Conservation (phyloP, 805 yeast genomes). For the Allodekkera sacchari region DNA sequence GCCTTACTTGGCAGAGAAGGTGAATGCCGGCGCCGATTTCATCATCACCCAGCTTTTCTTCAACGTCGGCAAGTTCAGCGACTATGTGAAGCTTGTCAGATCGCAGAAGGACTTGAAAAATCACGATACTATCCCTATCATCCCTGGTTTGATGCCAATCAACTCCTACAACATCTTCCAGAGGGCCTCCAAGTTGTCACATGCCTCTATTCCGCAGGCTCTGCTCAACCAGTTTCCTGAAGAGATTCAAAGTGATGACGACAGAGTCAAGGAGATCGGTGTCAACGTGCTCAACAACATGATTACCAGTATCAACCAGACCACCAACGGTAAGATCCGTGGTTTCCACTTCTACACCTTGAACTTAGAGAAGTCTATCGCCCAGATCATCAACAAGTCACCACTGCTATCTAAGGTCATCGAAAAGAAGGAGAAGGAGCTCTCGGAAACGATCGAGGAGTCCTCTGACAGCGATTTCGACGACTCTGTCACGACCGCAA, state of each 20-base stretch:
- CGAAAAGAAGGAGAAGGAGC: slow-evolving; percentile 27
- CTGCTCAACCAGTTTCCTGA: slow-evolving; percentile 49
- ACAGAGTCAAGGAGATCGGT: slow-evolving; percentile 73
- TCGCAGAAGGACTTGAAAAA: slow-evolving; percentile 27
- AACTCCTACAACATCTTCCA: slow-evolving; percentile 75
- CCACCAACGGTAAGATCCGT: slow-evolving; percentile 50
- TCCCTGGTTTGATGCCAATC: slow-evolving; percentile 91
- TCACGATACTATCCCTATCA: slow-evolving; percentile 42
- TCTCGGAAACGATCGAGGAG: slow-evolving; percentile 32
- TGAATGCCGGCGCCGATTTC: slow-evolving; percentile 92
- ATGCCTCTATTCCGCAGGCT: slow-evolving; percentile 66
- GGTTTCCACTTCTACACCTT: slow-evolving; percentile 92
- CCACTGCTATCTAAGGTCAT: slow-evolving; percentile 42
- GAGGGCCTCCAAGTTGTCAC: slow-evolving; percentile 83
- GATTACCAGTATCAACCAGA: slow-evolving; percentile 44
- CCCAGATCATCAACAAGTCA: slow-evolving; percentile 66
- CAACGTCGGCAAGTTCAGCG: slow-evolving; percentile 70
- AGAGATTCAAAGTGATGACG: slow-evolving; percentile 60
- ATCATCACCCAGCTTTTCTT: slow-evolving; percentile 87
- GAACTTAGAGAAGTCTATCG: slow-evolving; percentile 87
- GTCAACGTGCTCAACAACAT: slow-evolving; percentile 64
- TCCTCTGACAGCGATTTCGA: slow-evolving; percentile 25
- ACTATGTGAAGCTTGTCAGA: slow-evolving; percentile 50
- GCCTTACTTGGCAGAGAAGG: slow-evolving; percentile 73
- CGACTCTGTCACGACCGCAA: slow-evolving; percentile 24